Percentiles rank a stretch among this genome's conserved stretches.
Evolutionary conservation across 2,329 filamentous ascomycete species (phyloP).

Genomic region (Colletotrichum musae): DNA sequence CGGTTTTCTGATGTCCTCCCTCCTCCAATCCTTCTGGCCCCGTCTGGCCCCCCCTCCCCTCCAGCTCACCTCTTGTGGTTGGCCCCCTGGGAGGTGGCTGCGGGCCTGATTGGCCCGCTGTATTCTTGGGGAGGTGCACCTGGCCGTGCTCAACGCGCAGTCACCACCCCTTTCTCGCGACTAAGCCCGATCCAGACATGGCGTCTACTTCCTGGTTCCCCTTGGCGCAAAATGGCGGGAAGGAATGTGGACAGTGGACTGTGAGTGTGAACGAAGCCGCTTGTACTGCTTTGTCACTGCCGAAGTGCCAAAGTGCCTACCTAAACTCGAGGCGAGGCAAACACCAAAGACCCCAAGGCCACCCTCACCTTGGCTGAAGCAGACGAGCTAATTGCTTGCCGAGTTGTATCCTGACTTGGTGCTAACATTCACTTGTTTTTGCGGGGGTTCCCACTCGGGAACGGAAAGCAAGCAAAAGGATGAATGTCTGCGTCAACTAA

Average conservation of each 20-base stretch:
- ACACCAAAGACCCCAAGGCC: too few relatives aligned
- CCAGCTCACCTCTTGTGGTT: slow-evolving; percentile 3
- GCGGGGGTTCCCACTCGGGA: background rate
- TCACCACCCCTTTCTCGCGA: slow-evolving; percentile 3
- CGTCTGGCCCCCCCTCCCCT: background rate
- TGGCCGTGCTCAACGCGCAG: slow-evolving; percentile 19
- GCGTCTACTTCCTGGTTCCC: slow-evolving; percentile 15
- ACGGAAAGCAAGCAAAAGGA: slow-evolving; percentile 18
- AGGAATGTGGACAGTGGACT: slow-evolving; percentile 21
- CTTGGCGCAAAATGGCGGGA: slow-evolving; percentile 34
- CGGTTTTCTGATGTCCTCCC: slow-evolving; percentile 29
- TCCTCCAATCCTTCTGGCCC: background rate
- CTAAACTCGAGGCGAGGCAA: too few relatives aligned
- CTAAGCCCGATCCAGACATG: slow-evolving; percentile 23
- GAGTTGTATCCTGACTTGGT: slow-evolving; percentile 4
- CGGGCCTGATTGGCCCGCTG: slow-evolving; percentile 20
- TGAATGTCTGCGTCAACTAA: slow-evolving; percentile 3
- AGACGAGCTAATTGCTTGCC: slow-evolving; percentile 8
- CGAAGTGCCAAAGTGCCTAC: background rate
- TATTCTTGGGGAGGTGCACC: slow-evolving; percentile 15
- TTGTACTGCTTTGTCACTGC: slow-evolving; percentile 23
- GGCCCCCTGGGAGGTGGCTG: slow-evolving; percentile 23
- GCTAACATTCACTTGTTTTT: background rate
- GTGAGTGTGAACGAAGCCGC: slow-evolving; percentile 9
- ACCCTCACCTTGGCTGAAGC: background rate